These are phyloP conservation scores for Globisporangium takayamanum DNA, from an alignment of 352 stramenopile species.

Conservation along the genomic window DNA sequence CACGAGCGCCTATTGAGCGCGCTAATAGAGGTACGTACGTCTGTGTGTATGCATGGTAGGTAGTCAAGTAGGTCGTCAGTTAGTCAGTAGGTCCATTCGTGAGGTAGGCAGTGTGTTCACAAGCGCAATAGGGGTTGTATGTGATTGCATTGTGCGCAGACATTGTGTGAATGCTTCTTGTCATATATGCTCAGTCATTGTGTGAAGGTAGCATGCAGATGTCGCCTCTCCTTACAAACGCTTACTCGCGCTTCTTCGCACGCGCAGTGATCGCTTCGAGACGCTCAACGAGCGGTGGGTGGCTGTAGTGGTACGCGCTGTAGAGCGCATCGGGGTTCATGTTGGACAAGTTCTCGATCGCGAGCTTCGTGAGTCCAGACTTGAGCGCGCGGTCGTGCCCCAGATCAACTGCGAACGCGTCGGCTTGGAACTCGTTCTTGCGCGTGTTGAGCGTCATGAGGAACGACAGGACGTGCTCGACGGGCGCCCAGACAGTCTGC, in stretches of 20 bases:
- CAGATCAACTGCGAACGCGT: conserved; percentile 92
- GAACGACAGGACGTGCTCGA: conserved; percentile 75
- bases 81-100: background rate
- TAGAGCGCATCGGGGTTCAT: conserved; percentile 95
- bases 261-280: conserved; percentile 87
- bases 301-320: conserved; percentile 96
- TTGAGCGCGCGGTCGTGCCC: conserved; percentile 89
- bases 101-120: no score
- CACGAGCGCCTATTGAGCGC: conserved; percentile 28
- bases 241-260: conserved; percentile 56
- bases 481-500: conserved; percentile 69
- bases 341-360: conserved; percentile 95
- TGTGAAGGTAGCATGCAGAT: background rate
- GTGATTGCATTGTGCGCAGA: no score
- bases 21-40: background rate
- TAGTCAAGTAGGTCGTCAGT: no score
- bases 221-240: conserved; percentile 4
- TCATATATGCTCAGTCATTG: background rate
- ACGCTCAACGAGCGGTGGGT: conserved; percentile 95
- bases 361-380: conserved; percentile 94
- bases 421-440: conserved; percentile 84
- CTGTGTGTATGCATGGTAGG: no score
- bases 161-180: conserved; percentile 7
- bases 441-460: conserved; percentile 74
- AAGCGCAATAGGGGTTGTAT: no score